Evolutionary conservation across 2,329 filamentous ascomycete species (phyloP).

Genomic region (Pyrenophora tritici-repentis): DNA sequence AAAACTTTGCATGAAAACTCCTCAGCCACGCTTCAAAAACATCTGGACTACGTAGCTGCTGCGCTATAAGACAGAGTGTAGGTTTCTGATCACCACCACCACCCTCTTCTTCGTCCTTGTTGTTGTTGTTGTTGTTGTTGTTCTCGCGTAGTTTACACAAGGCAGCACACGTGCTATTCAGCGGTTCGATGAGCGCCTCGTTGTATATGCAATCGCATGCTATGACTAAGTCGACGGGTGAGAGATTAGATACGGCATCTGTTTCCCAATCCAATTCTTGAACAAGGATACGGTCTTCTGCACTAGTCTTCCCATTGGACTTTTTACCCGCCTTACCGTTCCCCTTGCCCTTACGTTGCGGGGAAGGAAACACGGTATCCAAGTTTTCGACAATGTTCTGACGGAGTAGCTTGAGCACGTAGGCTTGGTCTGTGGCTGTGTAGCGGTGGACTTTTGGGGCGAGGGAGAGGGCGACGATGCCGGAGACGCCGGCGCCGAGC

Average conservation of each 20-base stretch:
- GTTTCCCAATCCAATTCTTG: conserved; percentile 82
- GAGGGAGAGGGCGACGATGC: conserved; percentile 73
- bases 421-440: conserved; percentile 84
- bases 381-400: conserved; percentile 73
- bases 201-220: conserved; percentile 98
- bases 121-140: too few species aligned
- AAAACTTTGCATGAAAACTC: conserved; percentile 69
- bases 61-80: conserved; percentile 79
- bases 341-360: conserved; percentile 12
- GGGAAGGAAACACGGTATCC: conserved; percentile 12
- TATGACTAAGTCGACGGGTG: conserved; percentile 72
- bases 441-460: conserved; percentile 66
- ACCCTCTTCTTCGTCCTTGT: conserved; percentile 39
- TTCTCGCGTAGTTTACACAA: conserved; percentile 62
- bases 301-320: too few species aligned
- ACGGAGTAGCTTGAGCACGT: conserved; percentile 76
- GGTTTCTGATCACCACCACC: conserved; percentile 43
- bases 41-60: conserved; percentile 83
- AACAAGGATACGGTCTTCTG: conserved; percentile 12
- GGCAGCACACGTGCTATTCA: conserved; percentile 81
- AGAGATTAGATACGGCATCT: conserved; percentile 52
- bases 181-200: conserved; percentile 77
- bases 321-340: neutral
- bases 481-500: conserved; percentile 86
- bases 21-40: conserved; percentile 84